These are phyloP conservation scores for Syzygium malaccense DNA, from an alignment of 441 rosid species.

Conservation along the genomic window DNA sequence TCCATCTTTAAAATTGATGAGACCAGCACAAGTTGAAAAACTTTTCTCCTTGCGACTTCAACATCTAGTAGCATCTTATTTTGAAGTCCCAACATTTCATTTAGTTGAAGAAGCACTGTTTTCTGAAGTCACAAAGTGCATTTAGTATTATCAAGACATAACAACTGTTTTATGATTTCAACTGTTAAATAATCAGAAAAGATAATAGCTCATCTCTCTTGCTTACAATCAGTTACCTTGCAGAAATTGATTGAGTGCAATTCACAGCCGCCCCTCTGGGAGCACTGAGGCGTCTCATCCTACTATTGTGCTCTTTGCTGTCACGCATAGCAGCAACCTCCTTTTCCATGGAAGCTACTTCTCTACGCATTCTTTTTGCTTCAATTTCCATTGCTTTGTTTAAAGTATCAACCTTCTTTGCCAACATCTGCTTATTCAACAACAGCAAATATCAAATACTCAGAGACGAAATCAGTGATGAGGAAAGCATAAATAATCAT, in stretches of 20 bases:
- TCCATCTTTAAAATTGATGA: not conserved
- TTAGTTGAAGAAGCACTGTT: not conserved
- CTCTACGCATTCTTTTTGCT: constrained; percentile 44
- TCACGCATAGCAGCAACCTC: constrained; percentile 42
- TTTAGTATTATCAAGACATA: not conserved
- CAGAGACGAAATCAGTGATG: not conserved
- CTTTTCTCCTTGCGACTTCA: not conserved
- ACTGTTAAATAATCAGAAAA: not conserved
- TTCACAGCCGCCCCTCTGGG: constrained; percentile 19
- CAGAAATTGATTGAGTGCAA: constrained; percentile 11
- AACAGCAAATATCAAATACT: not conserved
- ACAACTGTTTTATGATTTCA: not conserved
- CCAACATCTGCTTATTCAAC: constrained; percentile 29
- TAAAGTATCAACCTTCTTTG: constrained; percentile 50
- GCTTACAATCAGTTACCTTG: constrained; percentile 19
- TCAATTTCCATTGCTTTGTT: constrained; percentile 47
- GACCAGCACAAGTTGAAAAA: not conserved
- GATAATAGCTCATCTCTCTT: not conserved
- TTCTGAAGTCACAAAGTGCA: not conserved
- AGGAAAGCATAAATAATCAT: not conserved
- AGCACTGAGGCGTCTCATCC: constrained; percentile 13
- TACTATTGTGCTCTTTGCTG: constrained; percentile 22
- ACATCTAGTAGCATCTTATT: not conserved
- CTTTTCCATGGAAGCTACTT: constrained; percentile 45
- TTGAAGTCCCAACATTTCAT: not conserved